Percentiles rank a stretch among this genome's conserved stretches.
Evolutionary conservation across 1,284 basidiomycete species (phyloP).

Genomic region (Malassezia psittaci): DNA sequence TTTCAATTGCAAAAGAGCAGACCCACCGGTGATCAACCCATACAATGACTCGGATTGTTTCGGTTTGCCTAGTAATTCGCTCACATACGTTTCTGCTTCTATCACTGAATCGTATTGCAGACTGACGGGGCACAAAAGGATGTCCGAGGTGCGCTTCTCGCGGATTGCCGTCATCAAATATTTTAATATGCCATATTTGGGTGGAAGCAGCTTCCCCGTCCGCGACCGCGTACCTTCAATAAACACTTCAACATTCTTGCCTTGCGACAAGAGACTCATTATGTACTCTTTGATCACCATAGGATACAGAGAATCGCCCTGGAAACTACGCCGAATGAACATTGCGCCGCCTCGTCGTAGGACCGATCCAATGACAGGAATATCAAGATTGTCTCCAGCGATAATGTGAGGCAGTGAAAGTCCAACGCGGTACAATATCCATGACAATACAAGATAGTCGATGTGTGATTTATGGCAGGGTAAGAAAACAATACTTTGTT

Average conservation of each 20-base stretch:
- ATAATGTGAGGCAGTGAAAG: constrained; percentile 48
- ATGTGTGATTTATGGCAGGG: constrained; percentile 50
- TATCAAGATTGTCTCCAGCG: constrained; percentile 47
- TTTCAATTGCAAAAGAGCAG: constrained; percentile 45
- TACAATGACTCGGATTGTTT: constrained; percentile 49
- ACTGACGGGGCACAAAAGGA: constrained; percentile 48
- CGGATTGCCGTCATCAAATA: constrained; percentile 47
- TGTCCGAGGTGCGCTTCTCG: constrained; percentile 42
- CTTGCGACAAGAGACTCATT: constrained; percentile 42
- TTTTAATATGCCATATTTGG: constrained; percentile 49
- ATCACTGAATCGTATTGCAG: constrained; percentile 50
- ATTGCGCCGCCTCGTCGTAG: constrained; percentile 47
- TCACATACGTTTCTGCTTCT: constrained; percentile 48
- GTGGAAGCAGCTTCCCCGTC: constrained; percentile 48
- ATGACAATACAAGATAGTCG: constrained; percentile 39
- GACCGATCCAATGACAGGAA: constrained; percentile 44
- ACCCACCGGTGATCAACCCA: constrained; percentile 42
- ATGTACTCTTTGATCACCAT: constrained; percentile 49
- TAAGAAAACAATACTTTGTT: constrained; percentile 47
- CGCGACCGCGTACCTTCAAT: constrained; percentile 49
- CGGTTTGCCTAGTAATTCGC: constrained; percentile 49
- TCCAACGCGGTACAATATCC: constrained; percentile 46
- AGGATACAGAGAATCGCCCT: constrained; percentile 47
- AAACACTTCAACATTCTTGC: constrained; percentile 48
- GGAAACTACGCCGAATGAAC: constrained; percentile 48